A percentile compares a stretch with the other conserved stretches of the same genome.
Evolutionary conservation across 805 yeast species (phyloP).

Genomic region (Phaffomyces opuntiae): DNA sequence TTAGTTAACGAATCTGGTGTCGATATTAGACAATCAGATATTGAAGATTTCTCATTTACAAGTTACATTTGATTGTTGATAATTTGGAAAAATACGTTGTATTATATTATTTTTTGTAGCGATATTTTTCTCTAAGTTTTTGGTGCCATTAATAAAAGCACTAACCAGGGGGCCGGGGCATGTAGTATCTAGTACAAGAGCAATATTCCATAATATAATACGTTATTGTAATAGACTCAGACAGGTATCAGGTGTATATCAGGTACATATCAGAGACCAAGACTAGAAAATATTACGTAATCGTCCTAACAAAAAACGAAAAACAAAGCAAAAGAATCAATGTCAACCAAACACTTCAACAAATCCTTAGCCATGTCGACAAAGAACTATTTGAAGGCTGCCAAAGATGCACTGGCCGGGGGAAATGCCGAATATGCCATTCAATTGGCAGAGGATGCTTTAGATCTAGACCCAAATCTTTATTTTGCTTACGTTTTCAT

Average conservation of each 20-base stretch:
- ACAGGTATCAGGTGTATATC: no score
- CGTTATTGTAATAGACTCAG: no score
- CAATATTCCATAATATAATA: no score
- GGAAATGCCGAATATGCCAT: slow-evolving; percentile 59
- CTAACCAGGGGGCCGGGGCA: no score
- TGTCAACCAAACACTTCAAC: neutral
- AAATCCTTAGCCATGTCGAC: slow-evolving; percentile 23
- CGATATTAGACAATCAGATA: neutral
- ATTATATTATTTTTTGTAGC: no score
- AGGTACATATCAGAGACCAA: no score
- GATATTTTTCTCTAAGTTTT: no score
- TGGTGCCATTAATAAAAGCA: no score
- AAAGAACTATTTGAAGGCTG: slow-evolving; percentile 37
- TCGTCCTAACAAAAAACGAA: neutral
- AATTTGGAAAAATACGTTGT: no score
- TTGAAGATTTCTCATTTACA: neutral
- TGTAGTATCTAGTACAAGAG: no score
- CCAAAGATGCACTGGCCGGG: slow-evolving; percentile 43
- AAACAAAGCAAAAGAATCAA: neutral
- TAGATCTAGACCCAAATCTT: slow-evolving; percentile 47
- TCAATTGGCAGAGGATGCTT: slow-evolving; percentile 45
- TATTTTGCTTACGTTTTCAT: slow-evolving; percentile 63
- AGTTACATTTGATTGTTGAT: neutral
- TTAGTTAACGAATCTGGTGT: neutral
- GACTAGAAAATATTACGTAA: no score